Conservation (phyloP, 345 rosid species). For the Salix koriyanagi region DNA sequence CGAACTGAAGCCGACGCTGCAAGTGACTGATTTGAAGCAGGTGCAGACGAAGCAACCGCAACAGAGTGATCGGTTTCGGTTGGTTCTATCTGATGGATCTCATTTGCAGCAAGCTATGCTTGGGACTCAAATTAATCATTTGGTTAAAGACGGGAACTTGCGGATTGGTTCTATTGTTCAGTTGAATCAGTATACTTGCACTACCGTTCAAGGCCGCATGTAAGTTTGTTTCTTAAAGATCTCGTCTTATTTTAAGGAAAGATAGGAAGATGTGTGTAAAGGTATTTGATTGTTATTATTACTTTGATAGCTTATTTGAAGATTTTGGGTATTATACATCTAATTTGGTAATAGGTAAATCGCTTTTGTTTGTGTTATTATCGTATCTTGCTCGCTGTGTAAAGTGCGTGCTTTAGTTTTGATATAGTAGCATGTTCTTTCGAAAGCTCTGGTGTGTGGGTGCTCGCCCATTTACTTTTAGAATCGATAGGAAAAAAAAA, state of each 20-base stretch:
- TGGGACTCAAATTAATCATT: conserved; percentile 46
- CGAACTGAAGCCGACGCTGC: conserved; percentile 60
- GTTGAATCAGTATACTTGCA: conserved; percentile 53
- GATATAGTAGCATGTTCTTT: not conserved
- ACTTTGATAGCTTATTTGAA: too few species aligned
- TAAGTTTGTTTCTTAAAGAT: conserved; percentile 15
- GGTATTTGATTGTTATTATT: too few species aligned
- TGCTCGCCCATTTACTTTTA: not conserved
- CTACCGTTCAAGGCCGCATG: conserved; percentile 62
- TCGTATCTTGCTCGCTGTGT: not conserved
- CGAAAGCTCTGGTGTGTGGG: not conserved
- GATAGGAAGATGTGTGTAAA: too few species aligned
- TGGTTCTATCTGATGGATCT: conserved; percentile 65
- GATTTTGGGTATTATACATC: too few species aligned
- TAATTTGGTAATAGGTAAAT: not conserved
- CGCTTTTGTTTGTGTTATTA: not conserved
- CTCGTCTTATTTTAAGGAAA: too few species aligned
- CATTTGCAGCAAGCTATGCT: conserved; percentile 66
- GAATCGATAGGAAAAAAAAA: not conserved
- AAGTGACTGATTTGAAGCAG: conserved; percentile 63
- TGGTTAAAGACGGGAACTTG: conserved; percentile 46
- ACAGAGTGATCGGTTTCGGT: conserved; percentile 44
- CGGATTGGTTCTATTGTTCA: conserved; percentile 60
- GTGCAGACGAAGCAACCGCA: conserved; percentile 47
- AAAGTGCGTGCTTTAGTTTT: not conserved